Evolutionary conservation across 2,329 filamentous ascomycete genomes (phyloP).

Genomic region (Venturia carpophila): DNA sequence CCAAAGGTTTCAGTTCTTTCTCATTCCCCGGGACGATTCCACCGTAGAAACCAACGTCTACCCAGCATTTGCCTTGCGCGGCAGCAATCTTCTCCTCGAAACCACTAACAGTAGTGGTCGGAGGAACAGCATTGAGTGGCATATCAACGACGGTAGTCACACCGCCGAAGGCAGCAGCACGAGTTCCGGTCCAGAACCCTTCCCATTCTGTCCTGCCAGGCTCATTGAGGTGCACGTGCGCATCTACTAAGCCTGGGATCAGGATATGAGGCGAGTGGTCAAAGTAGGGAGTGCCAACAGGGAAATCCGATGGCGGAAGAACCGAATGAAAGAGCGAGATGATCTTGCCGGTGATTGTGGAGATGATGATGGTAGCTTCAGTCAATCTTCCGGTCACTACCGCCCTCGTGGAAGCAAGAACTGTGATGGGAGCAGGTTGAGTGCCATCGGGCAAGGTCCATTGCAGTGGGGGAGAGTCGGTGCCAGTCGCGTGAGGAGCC

Average conservation of each 20-base stretch:
- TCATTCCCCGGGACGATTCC: constrained; percentile 89
- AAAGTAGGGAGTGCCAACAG: constrained; percentile 61
- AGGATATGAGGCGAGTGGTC: constrained; percentile 81
- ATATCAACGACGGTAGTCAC: constrained; percentile 97
- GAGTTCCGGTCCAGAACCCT: constrained; percentile 89
- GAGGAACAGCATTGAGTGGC: constrained; percentile 94
- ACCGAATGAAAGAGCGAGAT: constrained; percentile 64
- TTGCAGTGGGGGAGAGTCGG: constrained; percentile 14
- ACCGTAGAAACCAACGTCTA: constrained; percentile 97
- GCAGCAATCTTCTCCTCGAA: constrained; percentile 80
- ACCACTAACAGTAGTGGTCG: constrained; percentile 79
- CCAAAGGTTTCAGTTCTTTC: constrained; percentile 66
- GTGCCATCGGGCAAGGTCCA: not conserved
- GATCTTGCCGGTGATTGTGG: constrained; percentile 74
- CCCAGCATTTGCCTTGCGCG: constrained; percentile 84
- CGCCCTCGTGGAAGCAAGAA: constrained; percentile 76
- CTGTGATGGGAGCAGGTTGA: constrained; percentile 48
- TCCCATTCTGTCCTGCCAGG: constrained; percentile 97
- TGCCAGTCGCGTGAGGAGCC: constrained; percentile 21
- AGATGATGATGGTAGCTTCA: constrained; percentile 76
- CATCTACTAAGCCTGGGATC: constrained; percentile 86
- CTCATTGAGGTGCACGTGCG: constrained; percentile 96
- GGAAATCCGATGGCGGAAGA: constrained; percentile 68
- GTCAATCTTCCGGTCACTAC: constrained; percentile 70
- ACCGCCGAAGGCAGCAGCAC: constrained; percentile 87